Evolutionary conservation across 2,329 filamentous ascomycete species (phyloP).

Genomic region (Endoconidiophora polonica): DNA sequence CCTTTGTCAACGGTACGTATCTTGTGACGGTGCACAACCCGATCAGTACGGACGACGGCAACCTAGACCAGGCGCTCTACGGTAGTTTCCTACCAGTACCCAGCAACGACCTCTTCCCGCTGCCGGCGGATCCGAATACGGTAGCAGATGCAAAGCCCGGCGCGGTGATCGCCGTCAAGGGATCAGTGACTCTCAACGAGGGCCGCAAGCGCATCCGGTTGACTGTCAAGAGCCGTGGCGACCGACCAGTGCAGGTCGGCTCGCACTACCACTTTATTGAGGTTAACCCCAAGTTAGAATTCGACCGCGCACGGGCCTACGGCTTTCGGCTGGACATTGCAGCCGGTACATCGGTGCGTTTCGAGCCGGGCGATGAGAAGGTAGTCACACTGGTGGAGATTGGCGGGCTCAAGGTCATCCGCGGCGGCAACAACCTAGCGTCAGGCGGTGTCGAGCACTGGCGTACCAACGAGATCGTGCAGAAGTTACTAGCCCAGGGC

Average conservation of each 20-base stretch:
- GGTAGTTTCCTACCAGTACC: constrained; percentile 81
- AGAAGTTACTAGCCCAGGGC: constrained; percentile 49
- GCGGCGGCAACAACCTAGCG: constrained; percentile 69
- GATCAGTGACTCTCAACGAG: constrained; percentile 52
- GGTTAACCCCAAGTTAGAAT: constrained; percentile 76
- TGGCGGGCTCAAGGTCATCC: constrained; percentile 60
- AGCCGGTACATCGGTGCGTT: constrained; percentile 79
- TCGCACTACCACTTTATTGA: constrained; percentile 96
- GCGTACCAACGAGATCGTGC: constrained; percentile 48
- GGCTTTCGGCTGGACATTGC: constrained; percentile 80
- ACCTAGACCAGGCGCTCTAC: constrained; percentile 75
- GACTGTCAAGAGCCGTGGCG: constrained; percentile 69
- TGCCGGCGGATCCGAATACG: constrained; percentile 28
- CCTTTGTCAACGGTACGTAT: constrained; percentile 79
- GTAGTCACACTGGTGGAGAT: constrained; percentile 85
- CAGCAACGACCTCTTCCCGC: constrained; percentile 46
- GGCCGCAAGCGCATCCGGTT: constrained; percentile 57
- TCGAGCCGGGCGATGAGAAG: constrained; percentile 85
- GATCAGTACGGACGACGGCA: constrained; percentile 69
- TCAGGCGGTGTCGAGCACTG: constrained; percentile 51
- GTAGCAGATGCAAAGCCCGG: constrained; percentile 56
- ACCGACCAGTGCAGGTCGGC: constrained; percentile 80
- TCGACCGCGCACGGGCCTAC: constrained; percentile 69
- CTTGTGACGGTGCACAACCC: constrained; percentile 89
- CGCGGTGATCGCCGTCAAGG: constrained; percentile 56